Evolutionary conservation across 495 filamentous ascomycete species (phyloP).

Genomic region (Penicillium parvum): DNA sequence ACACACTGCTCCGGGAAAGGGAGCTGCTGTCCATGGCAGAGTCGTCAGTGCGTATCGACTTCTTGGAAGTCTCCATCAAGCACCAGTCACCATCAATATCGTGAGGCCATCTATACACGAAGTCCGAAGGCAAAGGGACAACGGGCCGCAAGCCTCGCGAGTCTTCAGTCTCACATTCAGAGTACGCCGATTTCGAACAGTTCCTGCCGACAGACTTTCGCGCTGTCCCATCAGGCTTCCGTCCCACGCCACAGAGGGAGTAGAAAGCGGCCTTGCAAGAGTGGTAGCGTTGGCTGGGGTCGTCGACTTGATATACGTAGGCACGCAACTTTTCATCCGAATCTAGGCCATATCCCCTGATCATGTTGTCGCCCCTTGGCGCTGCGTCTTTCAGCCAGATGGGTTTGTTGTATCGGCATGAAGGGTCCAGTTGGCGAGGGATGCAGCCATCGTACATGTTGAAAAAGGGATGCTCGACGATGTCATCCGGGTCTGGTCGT

Average conservation of each 20-base stretch:
- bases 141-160: slow-evolving; percentile 62
- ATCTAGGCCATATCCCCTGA: slow-evolving; percentile 42
- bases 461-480: slow-evolving; percentile 82
- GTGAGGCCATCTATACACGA: slow-evolving; percentile 58
- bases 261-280: slow-evolving; percentile 46
- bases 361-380: slow-evolving; percentile 47
- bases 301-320: slow-evolving; percentile 39
- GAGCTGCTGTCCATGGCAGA: slow-evolving; percentile 29
- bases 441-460: slow-evolving; percentile 55
- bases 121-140: slow-evolving; percentile 62
- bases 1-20: slow-evolving; percentile 29
- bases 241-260: slow-evolving; percentile 48
- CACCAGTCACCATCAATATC: slow-evolving; percentile 42
- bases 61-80: slow-evolving; percentile 26
- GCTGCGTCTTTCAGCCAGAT: slow-evolving; percentile 40
- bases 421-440: slow-evolving; percentile 41
- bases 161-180: slow-evolving; percentile 68
- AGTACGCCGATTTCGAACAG: slow-evolving; percentile 55
- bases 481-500: slow-evolving; percentile 72
- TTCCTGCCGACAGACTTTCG: slow-evolving; percentile 41
- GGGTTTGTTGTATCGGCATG: slow-evolving; percentile 39
- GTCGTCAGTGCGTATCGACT: slow-evolving; percentile 24
- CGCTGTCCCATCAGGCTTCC: slow-evolving; percentile 40
- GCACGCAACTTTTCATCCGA: slow-evolving; percentile 40
- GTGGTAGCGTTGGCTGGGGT: slow-evolving; percentile 36